Evolutionary conservation across 2,329 filamentous ascomycete genomes (phyloP).

Genomic region (Teratosphaeria epicoccoides): DNA sequence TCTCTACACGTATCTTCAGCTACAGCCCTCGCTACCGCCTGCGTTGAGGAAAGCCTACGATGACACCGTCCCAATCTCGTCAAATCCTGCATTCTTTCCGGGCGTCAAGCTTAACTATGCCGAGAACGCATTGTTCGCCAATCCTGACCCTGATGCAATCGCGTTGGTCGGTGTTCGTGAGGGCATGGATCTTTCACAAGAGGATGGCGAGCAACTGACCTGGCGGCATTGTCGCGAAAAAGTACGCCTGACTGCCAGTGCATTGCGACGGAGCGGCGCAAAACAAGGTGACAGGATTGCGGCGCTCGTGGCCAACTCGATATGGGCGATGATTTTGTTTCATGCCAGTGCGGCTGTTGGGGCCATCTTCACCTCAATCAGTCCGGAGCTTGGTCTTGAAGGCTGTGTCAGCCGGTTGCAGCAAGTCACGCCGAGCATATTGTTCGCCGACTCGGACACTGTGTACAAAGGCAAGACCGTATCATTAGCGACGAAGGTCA

Average conservation of each 20-base stretch:
- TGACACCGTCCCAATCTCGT: conserved; percentile 26
- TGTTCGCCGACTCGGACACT: conserved; percentile 33
- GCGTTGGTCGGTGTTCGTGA: conserved; percentile 34
- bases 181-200: conserved; percentile 21
- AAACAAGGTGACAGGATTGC: conserved; percentile 30
- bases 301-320: conserved; percentile 34
- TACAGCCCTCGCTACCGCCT: conserved; percentile 27
- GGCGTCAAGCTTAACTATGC: conserved; percentile 30
- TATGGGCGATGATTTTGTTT: conserved; percentile 33
- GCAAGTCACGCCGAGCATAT: conserved; percentile 31
- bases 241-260: conserved; percentile 29
- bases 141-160: conserved; percentile 24
- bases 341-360: conserved; percentile 33
- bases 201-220: conserved; percentile 28
- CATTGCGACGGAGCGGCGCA: conserved; percentile 29
- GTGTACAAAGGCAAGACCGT: conserved; percentile 31
- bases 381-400: conserved; percentile 32
- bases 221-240: conserved; percentile 31
- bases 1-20: conserved; percentile 29
- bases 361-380: conserved; percentile 35
- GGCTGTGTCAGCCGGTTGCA: conserved; percentile 29
- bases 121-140: conserved; percentile 31
- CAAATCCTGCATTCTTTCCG: conserved; percentile 31
- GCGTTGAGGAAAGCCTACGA: conserved; percentile 29
- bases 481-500: conserved; percentile 24